Evolutionary conservation across 1,139 yeast genomes (phyloP).

Genomic region (Lodderomyces oxycetoniae): DNA sequence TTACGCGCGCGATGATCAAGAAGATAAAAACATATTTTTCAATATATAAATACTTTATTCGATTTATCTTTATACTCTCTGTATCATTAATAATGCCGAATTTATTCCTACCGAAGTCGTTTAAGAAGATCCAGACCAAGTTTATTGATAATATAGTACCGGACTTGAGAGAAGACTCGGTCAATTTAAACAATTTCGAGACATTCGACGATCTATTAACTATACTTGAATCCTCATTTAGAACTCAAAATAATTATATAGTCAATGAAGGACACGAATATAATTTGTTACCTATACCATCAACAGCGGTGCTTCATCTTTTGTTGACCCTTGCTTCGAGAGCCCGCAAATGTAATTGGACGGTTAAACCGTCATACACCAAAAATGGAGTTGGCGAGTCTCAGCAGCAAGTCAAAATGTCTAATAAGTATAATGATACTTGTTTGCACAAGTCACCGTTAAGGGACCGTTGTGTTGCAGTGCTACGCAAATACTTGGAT

Average conservation of each 20-base stretch:
- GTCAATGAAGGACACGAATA: slow-evolving; percentile 6
- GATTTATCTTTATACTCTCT: too few relatives aligned
- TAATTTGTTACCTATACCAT: slow-evolving; percentile 17
- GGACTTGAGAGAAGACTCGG: slow-evolving; percentile 17
- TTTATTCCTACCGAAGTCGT: slow-evolving; percentile 6
- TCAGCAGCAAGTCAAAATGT: slow-evolving; percentile 16
- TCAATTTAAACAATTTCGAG: slow-evolving; percentile 18
- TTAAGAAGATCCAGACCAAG: slow-evolving; percentile 15
- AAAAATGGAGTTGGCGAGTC: slow-evolving; percentile 19
- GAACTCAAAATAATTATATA: background rate
- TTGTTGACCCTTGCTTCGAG: slow-evolving; percentile 31
- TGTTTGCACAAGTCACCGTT: slow-evolving; percentile 2
- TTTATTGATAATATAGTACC: slow-evolving; percentile 24
- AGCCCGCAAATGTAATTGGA: slow-evolving; percentile 24
- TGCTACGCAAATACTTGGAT: slow-evolving; percentile 16
- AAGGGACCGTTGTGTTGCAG: slow-evolving; percentile 1
- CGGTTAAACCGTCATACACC: slow-evolving; percentile 10
- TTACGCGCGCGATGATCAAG: too few relatives aligned
- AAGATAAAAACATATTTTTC: too few relatives aligned
- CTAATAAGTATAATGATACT: slow-evolving; percentile 5
- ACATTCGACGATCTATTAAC: slow-evolving; percentile 30
- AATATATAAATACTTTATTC: too few relatives aligned
- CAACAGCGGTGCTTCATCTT: slow-evolving; percentile 24
- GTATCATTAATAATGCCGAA: background rate
- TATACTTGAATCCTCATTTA: slow-evolving; percentile 22